Evolutionary conservation across 129 eudicot genomes (phyloP).

Genomic region (Sambucus nigra): DNA sequence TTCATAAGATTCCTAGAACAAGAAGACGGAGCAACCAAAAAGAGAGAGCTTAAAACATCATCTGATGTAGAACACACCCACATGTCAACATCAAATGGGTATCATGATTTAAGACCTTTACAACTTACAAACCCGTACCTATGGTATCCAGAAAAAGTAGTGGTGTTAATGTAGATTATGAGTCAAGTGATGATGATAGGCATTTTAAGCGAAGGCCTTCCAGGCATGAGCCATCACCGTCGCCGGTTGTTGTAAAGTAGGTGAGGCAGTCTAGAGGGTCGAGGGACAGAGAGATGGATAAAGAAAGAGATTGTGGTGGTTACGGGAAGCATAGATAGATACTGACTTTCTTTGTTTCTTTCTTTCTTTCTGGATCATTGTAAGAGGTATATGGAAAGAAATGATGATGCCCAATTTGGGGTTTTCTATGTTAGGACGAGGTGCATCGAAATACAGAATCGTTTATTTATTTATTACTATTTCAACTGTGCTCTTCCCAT

Average conservation of each 20-base stretch:
- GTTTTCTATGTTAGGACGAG: no score
- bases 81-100: constrained; percentile 21
- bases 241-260: constrained; percentile 23
- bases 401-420: no score
- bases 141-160: constrained; percentile 37
- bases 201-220: constrained; percentile 92
- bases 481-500: no score
- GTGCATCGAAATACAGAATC: no score
- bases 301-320: constrained; percentile 40
- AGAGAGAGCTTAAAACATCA: constrained; percentile 39
- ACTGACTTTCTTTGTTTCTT: no score
- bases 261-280: constrained; percentile 21
- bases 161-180: constrained; percentile 31
- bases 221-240: constrained; percentile 71
- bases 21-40: constrained; percentile 50
- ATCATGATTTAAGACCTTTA: constrained; percentile 35
- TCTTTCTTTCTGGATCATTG: no score
- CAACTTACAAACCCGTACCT: constrained; percentile 3
- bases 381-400: no score
- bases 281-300: constrained; percentile 33
- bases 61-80: constrained; percentile 24
- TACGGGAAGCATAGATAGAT: constrained; percentile 50
- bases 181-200: constrained; percentile 85
- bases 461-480: no score
- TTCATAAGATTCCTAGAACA: constrained; percentile 80